phyloP scores from a whole-genome alignment of 1,284 basidiomycete genomes.

The Amylostereum areolatum region DNA sequence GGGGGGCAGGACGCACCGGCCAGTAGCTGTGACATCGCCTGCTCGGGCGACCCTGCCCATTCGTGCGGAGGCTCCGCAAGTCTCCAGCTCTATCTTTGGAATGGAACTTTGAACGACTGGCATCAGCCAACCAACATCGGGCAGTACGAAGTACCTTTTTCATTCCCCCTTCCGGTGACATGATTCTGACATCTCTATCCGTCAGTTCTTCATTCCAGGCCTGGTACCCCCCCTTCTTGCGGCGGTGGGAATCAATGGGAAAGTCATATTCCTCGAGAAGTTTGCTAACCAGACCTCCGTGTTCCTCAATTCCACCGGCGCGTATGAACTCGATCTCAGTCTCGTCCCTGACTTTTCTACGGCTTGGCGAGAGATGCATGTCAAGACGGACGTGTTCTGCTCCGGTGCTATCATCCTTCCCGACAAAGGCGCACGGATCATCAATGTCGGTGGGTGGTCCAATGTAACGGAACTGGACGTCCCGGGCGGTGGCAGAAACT shows the following conservation, averaged over 20 bases:
- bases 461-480: too few relatives aligned
- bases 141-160: slow-evolving; percentile 47
- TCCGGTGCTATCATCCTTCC: slow-evolving; percentile 67
- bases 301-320: slow-evolving; percentile 63
- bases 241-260: slow-evolving; percentile 71
- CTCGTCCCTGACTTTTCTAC: slow-evolving; percentile 44
- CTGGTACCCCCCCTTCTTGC: slow-evolving; percentile 66
- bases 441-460: slow-evolving; percentile 68
- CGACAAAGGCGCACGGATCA: slow-evolving; percentile 59
- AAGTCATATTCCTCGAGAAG: slow-evolving; percentile 74
- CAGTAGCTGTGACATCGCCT: slow-evolving; percentile 50
- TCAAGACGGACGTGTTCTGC: slow-evolving; percentile 73
- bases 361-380: slow-evolving; percentile 69
- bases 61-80: slow-evolving; percentile 50
- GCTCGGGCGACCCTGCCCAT: slow-evolving; percentile 62
- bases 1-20: slow-evolving; percentile 37
- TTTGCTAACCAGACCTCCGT: slow-evolving; percentile 33
- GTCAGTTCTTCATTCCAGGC: slow-evolving; percentile 54
- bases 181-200: neutral
- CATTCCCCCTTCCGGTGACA: neutral
- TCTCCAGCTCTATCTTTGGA: slow-evolving; percentile 52
- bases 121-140: slow-evolving; percentile 57
- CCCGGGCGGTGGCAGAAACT: slow-evolving; percentile 16
- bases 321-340: slow-evolving; percentile 66
- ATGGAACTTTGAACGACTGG: slow-evolving; percentile 54